Evolutionary conservation across 208 protist genomes (phyloP), one percentile per base, ranked within the genome.

Genomic region (Naegleria fowleri): DNA sequence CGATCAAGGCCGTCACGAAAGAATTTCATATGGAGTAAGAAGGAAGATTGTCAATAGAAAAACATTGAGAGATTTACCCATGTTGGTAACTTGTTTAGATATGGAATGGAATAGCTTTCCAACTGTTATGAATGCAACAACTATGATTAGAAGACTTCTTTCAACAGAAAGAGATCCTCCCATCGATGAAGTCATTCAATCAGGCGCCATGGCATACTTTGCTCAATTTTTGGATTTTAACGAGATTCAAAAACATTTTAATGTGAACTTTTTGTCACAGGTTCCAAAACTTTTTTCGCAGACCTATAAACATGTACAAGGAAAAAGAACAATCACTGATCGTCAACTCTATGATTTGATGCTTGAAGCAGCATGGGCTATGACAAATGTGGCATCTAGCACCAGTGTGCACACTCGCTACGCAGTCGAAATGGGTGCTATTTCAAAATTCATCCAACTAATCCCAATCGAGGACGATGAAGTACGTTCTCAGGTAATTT

Each of bases 321-420:
- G 43, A 7, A 1, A 48, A 48, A 48, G 43, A 48, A 48, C 58
- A 29, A 29, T 75, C 99, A 7, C 76, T 96, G n/a, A 96, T 99
- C 90, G 94, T 99, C 41, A 91, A 95, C 76, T 93, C 91, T 38
- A 90, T 92, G 51, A 93, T 98, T 25, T 92, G 94, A 97, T 99
- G 95, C 99, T 99, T 93, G 98, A 99, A 95, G 95, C 97, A 22
- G 97, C 98, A 2, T 99, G 99, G 99, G 98, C 98, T 1, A 94
- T 99, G 40, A 99, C 98, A 9, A 99, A 99, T 95, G 98, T 99
- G 83, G 97, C 98, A 15, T 99, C 98, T 15, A 98, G 98, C 51
- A 98, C 97, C 22, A 95, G 96, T 25, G 94, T 98, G 91, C 97
- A 99, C 93, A 99, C 98, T 99, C 5, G 90, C 93, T n/a, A 95